Conservation (phyloP, 257 asterid genomes). For the Solanum chilense region DNA sequence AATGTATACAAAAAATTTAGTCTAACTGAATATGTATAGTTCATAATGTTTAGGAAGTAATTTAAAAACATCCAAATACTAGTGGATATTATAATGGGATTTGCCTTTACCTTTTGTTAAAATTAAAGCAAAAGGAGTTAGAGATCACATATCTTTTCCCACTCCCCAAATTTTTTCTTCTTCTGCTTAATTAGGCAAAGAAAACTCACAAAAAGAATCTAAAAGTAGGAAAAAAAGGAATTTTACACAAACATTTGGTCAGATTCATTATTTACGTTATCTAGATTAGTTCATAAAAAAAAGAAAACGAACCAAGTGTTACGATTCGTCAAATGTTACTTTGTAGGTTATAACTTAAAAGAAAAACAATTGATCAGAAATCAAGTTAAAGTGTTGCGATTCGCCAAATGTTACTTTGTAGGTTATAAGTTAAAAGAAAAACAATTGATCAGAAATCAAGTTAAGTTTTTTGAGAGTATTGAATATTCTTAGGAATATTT, state of each 20-base stretch:
- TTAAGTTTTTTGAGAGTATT: neutral
- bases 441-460: neutral
- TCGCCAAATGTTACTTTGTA: neutral
- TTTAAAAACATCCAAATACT: too few relatives aligned
- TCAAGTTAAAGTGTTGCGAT: too few relatives aligned
- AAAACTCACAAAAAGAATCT: neutral
- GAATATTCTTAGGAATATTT: neutral
- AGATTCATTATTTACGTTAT: too few relatives aligned
- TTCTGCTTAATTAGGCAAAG: neutral
- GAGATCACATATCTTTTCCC: neutral
- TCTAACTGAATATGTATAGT: too few relatives aligned
- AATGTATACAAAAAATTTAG: neutral
- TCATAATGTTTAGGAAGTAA: neutral
- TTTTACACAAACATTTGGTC: neutral
- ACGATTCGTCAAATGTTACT: neutral
- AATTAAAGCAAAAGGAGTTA: neutral
- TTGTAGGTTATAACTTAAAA: too few relatives aligned
- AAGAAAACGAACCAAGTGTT: neutral
- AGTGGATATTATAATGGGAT: neutral
- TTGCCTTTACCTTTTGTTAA: neutral
- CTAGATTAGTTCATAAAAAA: too few relatives aligned
- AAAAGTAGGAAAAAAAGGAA: neutral
- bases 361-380: too few relatives aligned
- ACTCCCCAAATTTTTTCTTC: neutral
- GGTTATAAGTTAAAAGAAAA: neutral